Conservation (phyloP, 2,329 filamentous ascomycete species). For the Aspergillus arachidicola region DNA sequence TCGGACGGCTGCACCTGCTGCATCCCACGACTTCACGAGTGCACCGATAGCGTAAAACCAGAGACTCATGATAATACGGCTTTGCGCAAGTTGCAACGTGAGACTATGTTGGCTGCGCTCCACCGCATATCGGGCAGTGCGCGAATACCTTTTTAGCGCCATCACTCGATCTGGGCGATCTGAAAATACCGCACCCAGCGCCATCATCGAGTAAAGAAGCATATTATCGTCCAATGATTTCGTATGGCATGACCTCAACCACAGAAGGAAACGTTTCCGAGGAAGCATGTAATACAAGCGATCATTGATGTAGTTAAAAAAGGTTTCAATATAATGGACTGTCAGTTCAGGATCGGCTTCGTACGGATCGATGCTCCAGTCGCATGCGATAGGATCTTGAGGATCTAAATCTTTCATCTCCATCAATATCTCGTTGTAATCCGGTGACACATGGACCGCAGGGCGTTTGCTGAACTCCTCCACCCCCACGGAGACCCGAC, state of each 20-base stretch:
- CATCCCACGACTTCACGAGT: conserved; percentile 64
- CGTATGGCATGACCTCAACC: conserved; percentile 52
- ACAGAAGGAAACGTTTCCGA: conserved; percentile 54
- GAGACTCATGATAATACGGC: conserved; percentile 66
- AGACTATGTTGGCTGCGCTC: conserved; percentile 55
- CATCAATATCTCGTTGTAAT: conserved; percentile 35
- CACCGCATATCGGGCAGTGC: conserved; percentile 61
- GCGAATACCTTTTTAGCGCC: conserved; percentile 52
- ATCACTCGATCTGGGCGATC: conserved; percentile 46
- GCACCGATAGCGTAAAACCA: conserved; percentile 66
- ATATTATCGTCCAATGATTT: conserved; percentile 60
- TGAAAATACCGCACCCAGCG: conserved; percentile 60
- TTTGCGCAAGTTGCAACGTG: conserved; percentile 67
- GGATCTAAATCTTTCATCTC: conserved; percentile 32
- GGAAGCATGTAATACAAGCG: conserved; percentile 61
- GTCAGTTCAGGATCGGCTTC: conserved; percentile 53
- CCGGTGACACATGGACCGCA: conserved; percentile 20
- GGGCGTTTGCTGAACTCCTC: conserved; percentile 19
- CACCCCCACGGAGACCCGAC: conserved; percentile 17
- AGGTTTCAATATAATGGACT: conserved; percentile 56
- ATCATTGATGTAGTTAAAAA: conserved; percentile 60
- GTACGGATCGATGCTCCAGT: conserved; percentile 59
- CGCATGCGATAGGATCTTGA: conserved; percentile 35
- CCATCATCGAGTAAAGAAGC: conserved; percentile 63
- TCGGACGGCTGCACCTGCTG: conserved; percentile 63